Base-by-base conservation (phyloP, 2,329 filamentous ascomycete genomes). In the Phaeophleospora eucalypticola region DNA sequence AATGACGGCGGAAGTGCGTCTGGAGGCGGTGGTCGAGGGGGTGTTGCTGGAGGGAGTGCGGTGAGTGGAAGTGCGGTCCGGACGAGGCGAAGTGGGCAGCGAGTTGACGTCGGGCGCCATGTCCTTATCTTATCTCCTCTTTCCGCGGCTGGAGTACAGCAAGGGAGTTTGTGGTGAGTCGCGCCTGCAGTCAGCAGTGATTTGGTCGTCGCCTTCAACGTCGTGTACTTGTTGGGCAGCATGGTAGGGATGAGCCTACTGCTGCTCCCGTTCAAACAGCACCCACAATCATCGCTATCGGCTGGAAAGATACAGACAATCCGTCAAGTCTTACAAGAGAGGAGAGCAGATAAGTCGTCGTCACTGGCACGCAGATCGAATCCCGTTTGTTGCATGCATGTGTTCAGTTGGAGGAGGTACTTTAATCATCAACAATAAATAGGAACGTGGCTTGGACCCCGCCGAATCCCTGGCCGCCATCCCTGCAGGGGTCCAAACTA, bases 31-130 rank as follows among this genome's bases (percentile, higher is more conserved):
- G 19, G 32, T 47, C 4, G 55, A 58, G 16, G 41, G 9, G n/a
- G 49, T n/a, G n/a, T n/a, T n/a, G n/a, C n/a, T n/a, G n/a, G n/a
- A n/a, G n/a, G n/a, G n/a, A n/a, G n/a, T n/a, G 40, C 16, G 37
- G 51, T 15, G 54, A 45, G 17, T 41, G 39, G 21, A 64, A 63
- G 33, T 65, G 61, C 48, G 67, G 35, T 57, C 52, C 21, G 60
- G 59, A 18, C 59, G 64, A 10, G 68, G 66, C n/a, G 69, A 70
- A 3, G 57, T 52, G 20, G 68, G 67, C 17, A 73, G 63, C 2
- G 71, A 66, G 55, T 72, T 76, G 50, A 74, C 57, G 54, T 78
- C 76, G 43, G 74, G 69, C 42, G 75, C 66, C 74, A 78, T 78
- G 34, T 49, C 15, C 36, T 17, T 16, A 29, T 7, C 7, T 6